Evolutionary conservation across 202 grass and related monocot species (phyloP), one percentile per base, ranked within the genome.

Genomic region (Musa balbisiana): DNA sequence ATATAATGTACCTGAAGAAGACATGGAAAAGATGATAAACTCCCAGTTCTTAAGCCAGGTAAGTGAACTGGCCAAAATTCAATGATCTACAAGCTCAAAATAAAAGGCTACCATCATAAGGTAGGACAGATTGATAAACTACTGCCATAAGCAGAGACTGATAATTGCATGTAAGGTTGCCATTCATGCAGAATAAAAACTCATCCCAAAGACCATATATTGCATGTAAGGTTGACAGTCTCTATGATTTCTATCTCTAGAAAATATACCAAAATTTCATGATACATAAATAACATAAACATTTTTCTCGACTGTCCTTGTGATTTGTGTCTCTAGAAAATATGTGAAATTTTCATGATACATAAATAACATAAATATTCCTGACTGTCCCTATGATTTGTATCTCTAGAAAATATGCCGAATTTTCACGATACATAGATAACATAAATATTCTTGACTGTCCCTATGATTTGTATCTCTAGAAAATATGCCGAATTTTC

Each of bases 1-100:
- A 94, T 66, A 98, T 79, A 33, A 98, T 98, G 69, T 98, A 98
- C 95, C 95, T 98, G 71, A 16, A 73, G 58, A 64, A 49, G 12
- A 20, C 56, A 65, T 16, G 10, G 15, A 24, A 33, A 71, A 49
- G 21, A 55, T 49, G 14, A 13, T 23, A 1, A 49, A 21, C 52
- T n/a, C 14, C 6, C 19, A 10, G 9, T 49, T 43, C 27, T 29
- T 49, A 19, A 68, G 66, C 12, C 2, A 9, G 17, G 43, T 10
- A 0, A 49, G 1, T 50, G 49, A 51, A 20, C 8, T 69, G 33
- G 17, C 8, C 8, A 50, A 15, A 51, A 51, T 51, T 69, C 67
- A 5, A 51, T 8, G 43, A 51, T 16, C 33, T 43, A 70, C 3
- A 51, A 51, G 0, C 1, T 21, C 25, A 8, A n/a, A 51, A 43